phyloP scores from a whole-genome alignment of 140 eudicot genomes.

The Anethum foeniculum region DNA sequence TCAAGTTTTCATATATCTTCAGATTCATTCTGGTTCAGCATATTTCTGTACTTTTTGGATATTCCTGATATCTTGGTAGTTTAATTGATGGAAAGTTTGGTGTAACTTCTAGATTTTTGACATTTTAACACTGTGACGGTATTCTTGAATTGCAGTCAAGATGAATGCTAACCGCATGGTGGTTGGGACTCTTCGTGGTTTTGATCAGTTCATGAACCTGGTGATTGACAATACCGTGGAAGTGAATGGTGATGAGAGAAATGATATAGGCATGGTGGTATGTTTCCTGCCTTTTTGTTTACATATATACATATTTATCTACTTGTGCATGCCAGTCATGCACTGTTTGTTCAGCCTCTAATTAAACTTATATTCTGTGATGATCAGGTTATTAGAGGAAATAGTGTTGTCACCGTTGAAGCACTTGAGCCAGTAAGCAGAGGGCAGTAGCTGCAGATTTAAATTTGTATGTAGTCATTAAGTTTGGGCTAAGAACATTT shows the following conservation, averaged over 20 bases:
- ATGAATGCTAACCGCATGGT: slow-evolving; percentile 86
- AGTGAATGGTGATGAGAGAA: slow-evolving; percentile 70
- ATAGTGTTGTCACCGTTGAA: slow-evolving; percentile 85
- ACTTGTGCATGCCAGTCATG: neutral
- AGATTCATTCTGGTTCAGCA: neutral
- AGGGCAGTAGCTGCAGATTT: slow-evolving; percentile 32
- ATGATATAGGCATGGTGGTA: slow-evolving; percentile 77
- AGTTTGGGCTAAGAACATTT: neutral
- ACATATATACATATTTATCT: neutral
- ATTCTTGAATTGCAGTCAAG: slow-evolving; percentile 51
- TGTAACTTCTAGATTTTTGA: neutral
- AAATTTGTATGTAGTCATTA: neutral
- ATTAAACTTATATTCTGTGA: neutral
- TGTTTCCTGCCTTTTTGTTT: neutral
- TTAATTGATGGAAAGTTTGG: neutral
- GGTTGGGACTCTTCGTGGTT: slow-evolving; percentile 90
- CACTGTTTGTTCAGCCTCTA: neutral
- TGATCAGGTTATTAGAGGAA: slow-evolving; percentile 74
- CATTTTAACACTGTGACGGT: neutral
- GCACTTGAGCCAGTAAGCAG: slow-evolving; percentile 76
- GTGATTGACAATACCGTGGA: slow-evolving; percentile 82
- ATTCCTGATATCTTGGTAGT: neutral
- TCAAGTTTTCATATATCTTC: neutral
- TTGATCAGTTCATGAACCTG: slow-evolving; percentile 91
- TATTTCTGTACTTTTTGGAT: neutral